These are phyloP conservation scores for Pseudomonodictys pantanalensis DNA, from an alignment of 495 filamentous ascomycete species.

Conservation along the genomic window DNA sequence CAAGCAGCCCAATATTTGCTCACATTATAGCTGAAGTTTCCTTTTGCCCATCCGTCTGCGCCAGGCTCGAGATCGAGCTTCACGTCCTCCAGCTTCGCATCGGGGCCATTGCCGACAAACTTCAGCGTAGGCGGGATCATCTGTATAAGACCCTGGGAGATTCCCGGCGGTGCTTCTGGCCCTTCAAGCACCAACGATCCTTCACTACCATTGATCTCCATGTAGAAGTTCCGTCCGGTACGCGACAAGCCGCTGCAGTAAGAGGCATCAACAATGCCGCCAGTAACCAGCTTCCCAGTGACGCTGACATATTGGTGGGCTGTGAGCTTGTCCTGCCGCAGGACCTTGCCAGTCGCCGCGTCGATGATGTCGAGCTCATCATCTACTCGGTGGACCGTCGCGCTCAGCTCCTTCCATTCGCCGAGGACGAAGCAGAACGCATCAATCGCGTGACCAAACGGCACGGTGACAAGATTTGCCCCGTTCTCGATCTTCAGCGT, in stretches of 20 bases:
- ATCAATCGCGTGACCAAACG: constrained; percentile 45
- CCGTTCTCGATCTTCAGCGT: constrained; percentile 38
- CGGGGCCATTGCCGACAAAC: constrained; percentile 38
- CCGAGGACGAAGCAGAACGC: constrained; percentile 47
- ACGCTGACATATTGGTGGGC: constrained; percentile 20
- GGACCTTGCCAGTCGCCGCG: constrained; percentile 30
- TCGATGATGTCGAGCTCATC: constrained; percentile 45
- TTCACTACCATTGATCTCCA: constrained; percentile 29
- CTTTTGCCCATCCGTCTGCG: constrained; percentile 3
- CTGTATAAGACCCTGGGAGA: constrained; percentile 34
- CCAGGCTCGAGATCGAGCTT: constrained; percentile 47
- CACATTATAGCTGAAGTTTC: constrained; percentile 43
- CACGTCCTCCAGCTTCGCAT: constrained; percentile 31
- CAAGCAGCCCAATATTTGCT: constrained; percentile 52
- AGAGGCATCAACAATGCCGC: constrained; percentile 16
- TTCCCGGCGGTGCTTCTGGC: no score
- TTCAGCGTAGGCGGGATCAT: constrained; percentile 36
- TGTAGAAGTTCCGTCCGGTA: constrained; percentile 18
- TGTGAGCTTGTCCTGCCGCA: constrained; percentile 10
- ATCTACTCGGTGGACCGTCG: constrained; percentile 35
- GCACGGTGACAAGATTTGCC: constrained; percentile 53
- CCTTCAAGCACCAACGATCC: constrained; percentile 19
- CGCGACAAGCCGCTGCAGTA: constrained; percentile 5
- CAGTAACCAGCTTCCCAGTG: constrained; percentile 14
- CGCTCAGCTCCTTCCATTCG: constrained; percentile 44